Evolutionary conservation across 2,329 filamentous ascomycete genomes (phyloP).

Genomic region (Claviceps sp.): DNA sequence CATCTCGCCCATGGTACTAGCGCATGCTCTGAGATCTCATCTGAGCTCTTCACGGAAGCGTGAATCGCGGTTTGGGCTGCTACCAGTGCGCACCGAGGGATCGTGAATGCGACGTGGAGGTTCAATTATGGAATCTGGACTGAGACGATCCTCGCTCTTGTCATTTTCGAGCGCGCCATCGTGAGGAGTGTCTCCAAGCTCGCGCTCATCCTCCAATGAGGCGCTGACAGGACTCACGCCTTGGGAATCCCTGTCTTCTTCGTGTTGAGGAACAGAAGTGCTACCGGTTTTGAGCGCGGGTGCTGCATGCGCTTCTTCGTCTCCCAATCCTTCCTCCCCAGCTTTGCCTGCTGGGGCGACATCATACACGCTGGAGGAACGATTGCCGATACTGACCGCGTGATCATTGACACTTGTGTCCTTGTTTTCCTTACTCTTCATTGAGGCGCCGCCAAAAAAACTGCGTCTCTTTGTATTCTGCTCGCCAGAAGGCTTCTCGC

Average conservation of each 20-base stretch:
- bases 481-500: slow-evolving; percentile 26
- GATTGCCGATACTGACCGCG: slow-evolving; percentile 28
- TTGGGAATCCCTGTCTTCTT: slow-evolving; percentile 16
- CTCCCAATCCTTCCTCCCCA: slow-evolving; percentile 7
- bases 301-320: not conserved
- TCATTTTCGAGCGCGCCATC: slow-evolving; percentile 1
- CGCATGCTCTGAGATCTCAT: slow-evolving; percentile 1
- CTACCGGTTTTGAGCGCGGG: slow-evolving; percentile 1
- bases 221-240: slow-evolving; percentile 24
- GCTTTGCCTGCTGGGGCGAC: slow-evolving; percentile 31
- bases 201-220: slow-evolving; percentile 30
- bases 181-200: slow-evolving; percentile 16
- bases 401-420: slow-evolving; percentile 33
- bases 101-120: slow-evolving; percentile 26
- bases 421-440: slow-evolving; percentile 27
- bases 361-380: slow-evolving; percentile 30
- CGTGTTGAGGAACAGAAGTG: slow-evolving; percentile 12
- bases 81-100: slow-evolving; percentile 22
- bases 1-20: too few relatives aligned
- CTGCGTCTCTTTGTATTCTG: slow-evolving; percentile 22
- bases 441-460: slow-evolving; percentile 38
- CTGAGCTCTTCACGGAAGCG: slow-evolving; percentile 45
- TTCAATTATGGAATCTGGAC: slow-evolving; percentile 15
- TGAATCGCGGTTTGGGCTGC: slow-evolving; percentile 43
- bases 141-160: slow-evolving; percentile 7